These are phyloP conservation scores for Colletotrichum sp. DNA, from an alignment of 2,329 filamentous ascomycete genomes.

Conservation along the genomic window DNA sequence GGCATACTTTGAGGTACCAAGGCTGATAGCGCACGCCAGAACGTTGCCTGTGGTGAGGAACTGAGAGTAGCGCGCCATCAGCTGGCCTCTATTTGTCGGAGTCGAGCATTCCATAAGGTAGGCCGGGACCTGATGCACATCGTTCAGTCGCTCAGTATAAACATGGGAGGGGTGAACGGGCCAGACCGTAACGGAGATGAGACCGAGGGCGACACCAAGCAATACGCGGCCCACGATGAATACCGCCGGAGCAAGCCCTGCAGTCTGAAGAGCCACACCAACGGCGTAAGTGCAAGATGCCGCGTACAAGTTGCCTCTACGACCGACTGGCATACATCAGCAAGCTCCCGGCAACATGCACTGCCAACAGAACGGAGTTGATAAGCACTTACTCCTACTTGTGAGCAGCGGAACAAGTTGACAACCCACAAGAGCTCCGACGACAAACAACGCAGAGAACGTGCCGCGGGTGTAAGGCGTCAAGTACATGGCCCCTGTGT, in stretches of 20 bases:
- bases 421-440: background rate
- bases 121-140: background rate
- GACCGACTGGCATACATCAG: background rate
- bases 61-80: background rate
- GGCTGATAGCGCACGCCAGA: background rate
- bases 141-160: background rate
- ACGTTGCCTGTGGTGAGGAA: background rate
- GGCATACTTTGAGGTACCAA: background rate
- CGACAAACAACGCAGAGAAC: background rate
- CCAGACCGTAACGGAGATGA: background rate
- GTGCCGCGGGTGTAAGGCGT: background rate
- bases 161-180: background rate
- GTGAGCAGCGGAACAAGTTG: background rate
- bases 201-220: background rate
- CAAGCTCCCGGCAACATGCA: background rate
- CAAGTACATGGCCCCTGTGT: background rate
- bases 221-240: background rate
- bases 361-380: background rate
- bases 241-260: background rate
- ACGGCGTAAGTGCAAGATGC: background rate
- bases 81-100: background rate
- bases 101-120: background rate
- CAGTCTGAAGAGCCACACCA: background rate
- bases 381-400: background rate
- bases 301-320: background rate